A percentile compares a stretch with the other conserved stretches of the same genome.
These are phyloP conservation scores for Leucocoprinus leucothites DNA, from an alignment of 768 basidiomycete species.

Conservation along the genomic window DNA sequence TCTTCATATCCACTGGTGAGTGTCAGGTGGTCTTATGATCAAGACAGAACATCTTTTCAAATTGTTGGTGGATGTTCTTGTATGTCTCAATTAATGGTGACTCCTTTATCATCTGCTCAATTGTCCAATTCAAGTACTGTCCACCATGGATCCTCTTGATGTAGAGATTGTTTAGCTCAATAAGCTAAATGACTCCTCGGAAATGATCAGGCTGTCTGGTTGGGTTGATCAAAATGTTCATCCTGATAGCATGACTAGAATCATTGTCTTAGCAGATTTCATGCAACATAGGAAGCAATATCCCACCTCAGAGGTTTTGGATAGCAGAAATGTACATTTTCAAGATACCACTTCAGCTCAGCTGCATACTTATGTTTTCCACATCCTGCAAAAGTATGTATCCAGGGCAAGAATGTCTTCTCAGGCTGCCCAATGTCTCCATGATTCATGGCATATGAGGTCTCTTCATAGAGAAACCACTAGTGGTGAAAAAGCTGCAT, in stretches of 20 bases:
- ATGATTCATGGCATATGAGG: conserved; percentile 28
- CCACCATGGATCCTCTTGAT: conserved; percentile 37
- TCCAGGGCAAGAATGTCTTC: conserved; percentile 21
- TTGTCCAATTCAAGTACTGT: conserved; percentile 29
- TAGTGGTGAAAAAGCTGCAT: conserved; percentile 22
- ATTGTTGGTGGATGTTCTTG: conserved; percentile 19
- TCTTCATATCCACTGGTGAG: conserved; percentile 15
- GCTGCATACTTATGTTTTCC: conserved; percentile 35
- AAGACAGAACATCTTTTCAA: conserved; percentile 25
- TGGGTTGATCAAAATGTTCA: not conserved
- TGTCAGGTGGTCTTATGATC: conserved; percentile 23
- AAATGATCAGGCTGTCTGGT: conserved; percentile 25
- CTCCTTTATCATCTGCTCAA: conserved; percentile 27
- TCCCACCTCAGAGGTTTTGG: conserved; percentile 16
- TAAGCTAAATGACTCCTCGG: conserved; percentile 34
- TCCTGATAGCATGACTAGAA: not conserved
- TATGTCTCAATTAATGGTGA: conserved; percentile 33
- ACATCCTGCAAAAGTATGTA: conserved; percentile 22
- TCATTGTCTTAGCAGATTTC: conserved; percentile 30
- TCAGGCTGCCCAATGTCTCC: conserved; percentile 31
- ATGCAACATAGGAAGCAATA: conserved; percentile 19
- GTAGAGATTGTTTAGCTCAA: conserved; percentile 41
- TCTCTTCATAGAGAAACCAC: conserved; percentile 39
- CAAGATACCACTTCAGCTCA: conserved; percentile 24
- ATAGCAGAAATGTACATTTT: conserved; percentile 22